phyloP scores from a whole-genome alignment of 2,329 filamentous ascomycete genomes.

The Penicillium paneum region DNA sequence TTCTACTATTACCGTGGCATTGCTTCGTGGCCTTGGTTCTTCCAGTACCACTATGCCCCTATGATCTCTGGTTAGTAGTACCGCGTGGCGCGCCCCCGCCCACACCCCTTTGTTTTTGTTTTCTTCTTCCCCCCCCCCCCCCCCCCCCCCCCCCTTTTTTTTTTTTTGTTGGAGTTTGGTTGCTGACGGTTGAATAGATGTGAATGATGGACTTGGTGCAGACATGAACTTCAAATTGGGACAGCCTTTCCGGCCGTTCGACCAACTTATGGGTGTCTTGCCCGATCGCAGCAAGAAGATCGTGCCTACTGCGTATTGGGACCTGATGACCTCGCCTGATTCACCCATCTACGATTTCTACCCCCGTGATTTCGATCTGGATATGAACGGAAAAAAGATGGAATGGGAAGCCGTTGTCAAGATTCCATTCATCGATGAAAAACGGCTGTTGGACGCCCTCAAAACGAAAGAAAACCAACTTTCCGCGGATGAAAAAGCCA shows the following conservation, averaged over 20 bases:
- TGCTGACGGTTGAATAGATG: constrained; percentile 56
- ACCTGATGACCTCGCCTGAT: constrained; percentile 83
- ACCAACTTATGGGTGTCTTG: constrained; percentile 97
- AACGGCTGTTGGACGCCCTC: constrained; percentile 80
- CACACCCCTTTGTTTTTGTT: too few relatives aligned
- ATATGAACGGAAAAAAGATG: constrained; percentile 99
- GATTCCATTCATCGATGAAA: constrained; percentile 97
- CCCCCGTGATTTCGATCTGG: constrained; percentile 90
- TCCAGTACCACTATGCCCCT: constrained; percentile 92
- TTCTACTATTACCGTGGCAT: constrained; percentile 98
- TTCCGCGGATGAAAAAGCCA: constrained; percentile 70
- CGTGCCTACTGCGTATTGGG: constrained; percentile 81
- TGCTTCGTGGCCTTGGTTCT: constrained; percentile 98
- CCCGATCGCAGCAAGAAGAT: constrained; percentile 97
- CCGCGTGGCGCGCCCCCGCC: too few relatives aligned
- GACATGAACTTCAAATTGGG: constrained; percentile 91
- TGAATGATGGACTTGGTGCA: constrained; percentile 80
- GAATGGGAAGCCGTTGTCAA: constrained; percentile 99
- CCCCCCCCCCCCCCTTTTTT: neutral
- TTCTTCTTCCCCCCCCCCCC: too few relatives aligned
- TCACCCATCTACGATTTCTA: constrained; percentile 99
- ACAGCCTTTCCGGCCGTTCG: constrained; percentile 89
- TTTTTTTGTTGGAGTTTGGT: neutral
- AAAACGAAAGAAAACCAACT: constrained; percentile 74
- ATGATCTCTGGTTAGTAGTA: constrained; percentile 73